Percentiles rank a stretch among this genome's conserved stretches.
Evolutionary conservation across 345 rosid species (phyloP).

Genomic region (Rhizophora mangle): DNA sequence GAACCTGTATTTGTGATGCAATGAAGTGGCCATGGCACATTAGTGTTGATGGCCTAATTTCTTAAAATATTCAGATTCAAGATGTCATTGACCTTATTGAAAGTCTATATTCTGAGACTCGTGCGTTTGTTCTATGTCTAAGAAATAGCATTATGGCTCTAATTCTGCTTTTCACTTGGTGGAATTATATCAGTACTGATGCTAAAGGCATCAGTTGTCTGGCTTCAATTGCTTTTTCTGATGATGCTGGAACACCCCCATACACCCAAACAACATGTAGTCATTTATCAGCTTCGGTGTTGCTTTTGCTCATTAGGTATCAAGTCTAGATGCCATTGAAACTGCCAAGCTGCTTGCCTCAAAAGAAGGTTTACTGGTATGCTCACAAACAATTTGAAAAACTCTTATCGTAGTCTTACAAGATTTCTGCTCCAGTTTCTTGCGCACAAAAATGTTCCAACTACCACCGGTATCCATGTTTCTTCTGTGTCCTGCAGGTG

Average conservation of each 20-base stretch:
- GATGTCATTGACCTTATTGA: no score
- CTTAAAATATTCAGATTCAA: no score
- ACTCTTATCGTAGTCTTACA: neutral
- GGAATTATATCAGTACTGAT: no score
- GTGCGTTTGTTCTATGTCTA: no score
- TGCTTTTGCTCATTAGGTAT: slow-evolving; percentile 38
- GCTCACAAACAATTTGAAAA: slow-evolving; percentile 11
- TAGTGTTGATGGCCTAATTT: no score
- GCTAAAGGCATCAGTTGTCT: neutral
- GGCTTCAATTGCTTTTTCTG: neutral
- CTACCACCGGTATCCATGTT: neutral
- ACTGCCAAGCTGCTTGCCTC: slow-evolving; percentile 69
- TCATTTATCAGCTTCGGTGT: neutral
- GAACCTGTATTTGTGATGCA: no score
- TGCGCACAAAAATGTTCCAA: no score
- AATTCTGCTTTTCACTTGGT: no score
- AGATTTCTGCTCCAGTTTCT: neutral
- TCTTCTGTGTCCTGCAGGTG: slow-evolving; percentile 38
- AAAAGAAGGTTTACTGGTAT: slow-evolving; percentile 87
- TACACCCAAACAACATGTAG: neutral
- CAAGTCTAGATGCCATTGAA: slow-evolving; percentile 81
- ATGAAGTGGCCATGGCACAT: no score
- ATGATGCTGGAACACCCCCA: neutral
- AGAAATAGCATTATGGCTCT: no score
- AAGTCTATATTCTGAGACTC: no score